Percentiles rank a stretch among this genome's conserved stretches.
These are phyloP conservation scores for Rhodotorula glutinis DNA, from an alignment of 1,284 basidiomycete species.

Conservation along the genomic window DNA sequence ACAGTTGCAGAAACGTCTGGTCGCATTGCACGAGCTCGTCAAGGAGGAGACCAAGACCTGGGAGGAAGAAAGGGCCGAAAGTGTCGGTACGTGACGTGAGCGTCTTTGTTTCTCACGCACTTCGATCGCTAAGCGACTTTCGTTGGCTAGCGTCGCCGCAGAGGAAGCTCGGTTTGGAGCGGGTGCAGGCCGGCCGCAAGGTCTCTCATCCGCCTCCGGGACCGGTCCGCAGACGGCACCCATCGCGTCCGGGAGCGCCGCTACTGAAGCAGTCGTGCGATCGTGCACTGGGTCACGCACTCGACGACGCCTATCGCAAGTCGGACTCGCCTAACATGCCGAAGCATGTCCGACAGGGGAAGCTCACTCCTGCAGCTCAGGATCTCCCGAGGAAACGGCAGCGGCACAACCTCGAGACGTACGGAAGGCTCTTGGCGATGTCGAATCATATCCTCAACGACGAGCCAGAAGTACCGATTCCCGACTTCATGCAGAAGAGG, in stretches of 20 bases:
- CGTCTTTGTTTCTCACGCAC: too few species aligned
- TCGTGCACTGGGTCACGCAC: background rate
- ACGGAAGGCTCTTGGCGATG: background rate
- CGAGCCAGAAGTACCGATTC: background rate
- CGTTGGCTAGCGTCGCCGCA: too few species aligned
- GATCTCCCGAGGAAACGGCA: constrained; percentile 24
- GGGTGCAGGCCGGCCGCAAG: background rate
- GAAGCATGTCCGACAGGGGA: background rate
- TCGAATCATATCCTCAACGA: background rate
- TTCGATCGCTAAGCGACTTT: too few species aligned
- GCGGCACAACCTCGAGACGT: constrained; percentile 20
- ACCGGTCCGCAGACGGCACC: background rate
- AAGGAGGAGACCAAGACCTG: constrained; percentile 4
- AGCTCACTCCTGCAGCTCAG: background rate
- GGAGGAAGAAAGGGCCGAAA: constrained; percentile 1
- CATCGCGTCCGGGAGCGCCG: constrained; percentile 6
- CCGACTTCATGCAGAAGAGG: background rate
- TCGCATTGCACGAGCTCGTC: constrained; percentile 14
- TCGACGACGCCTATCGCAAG: background rate
- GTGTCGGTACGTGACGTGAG: background rate
- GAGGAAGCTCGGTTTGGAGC: background rate
- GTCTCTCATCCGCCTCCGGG: background rate
- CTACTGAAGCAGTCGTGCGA: constrained; percentile 25
- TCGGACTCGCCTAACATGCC: background rate
- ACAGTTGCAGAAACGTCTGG: constrained; percentile 25